A percentile compares a stretch with the other conserved stretches of the same genome.
phyloP scores from a whole-genome alignment of 75 land plant species.

The Sequoiadendron giganteum region DNA sequence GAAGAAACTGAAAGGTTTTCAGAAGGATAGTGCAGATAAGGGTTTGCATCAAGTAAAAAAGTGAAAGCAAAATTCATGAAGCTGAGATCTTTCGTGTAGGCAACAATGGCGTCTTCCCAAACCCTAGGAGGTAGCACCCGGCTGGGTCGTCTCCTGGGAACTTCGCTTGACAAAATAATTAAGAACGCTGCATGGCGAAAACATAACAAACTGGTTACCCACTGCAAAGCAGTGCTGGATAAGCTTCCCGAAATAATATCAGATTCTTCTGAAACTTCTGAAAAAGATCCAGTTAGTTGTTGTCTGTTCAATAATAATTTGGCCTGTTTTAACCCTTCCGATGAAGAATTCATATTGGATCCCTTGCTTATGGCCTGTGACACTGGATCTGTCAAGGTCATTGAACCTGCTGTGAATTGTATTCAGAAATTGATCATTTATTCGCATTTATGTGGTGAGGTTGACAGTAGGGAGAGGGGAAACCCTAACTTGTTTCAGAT shows the following conservation, averaged over 20 bases:
- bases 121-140: conserved; percentile 58
- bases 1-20: background rate
- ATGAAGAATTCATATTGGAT: conserved; percentile 37
- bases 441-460: conserved; percentile 34
- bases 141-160: conserved; percentile 52
- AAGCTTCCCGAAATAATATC: conserved; percentile 7
- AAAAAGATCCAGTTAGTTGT: conserved; percentile 14
- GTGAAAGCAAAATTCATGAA: background rate
- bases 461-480: conserved; percentile 18
- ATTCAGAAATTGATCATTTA: conserved; percentile 42
- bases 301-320: conserved; percentile 6
- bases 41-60: background rate
- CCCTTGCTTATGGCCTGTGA: conserved; percentile 58
- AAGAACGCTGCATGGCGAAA: conserved; percentile 85
- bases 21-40: background rate
- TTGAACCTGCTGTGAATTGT: conserved; percentile 68
- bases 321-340: conserved; percentile 20
- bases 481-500: conserved; percentile 13
- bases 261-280: conserved; percentile 21
- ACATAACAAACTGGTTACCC: conserved; percentile 57
- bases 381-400: conserved; percentile 46
- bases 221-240: conserved; percentile 72
- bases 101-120: conserved; percentile 29
- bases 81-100: background rate
- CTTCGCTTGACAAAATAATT: conserved; percentile 72